Evolutionary conservation across 768 basidiomycete species (phyloP), one percentile per base, ranked within the genome.

Genomic region (Bullera alba): DNA sequence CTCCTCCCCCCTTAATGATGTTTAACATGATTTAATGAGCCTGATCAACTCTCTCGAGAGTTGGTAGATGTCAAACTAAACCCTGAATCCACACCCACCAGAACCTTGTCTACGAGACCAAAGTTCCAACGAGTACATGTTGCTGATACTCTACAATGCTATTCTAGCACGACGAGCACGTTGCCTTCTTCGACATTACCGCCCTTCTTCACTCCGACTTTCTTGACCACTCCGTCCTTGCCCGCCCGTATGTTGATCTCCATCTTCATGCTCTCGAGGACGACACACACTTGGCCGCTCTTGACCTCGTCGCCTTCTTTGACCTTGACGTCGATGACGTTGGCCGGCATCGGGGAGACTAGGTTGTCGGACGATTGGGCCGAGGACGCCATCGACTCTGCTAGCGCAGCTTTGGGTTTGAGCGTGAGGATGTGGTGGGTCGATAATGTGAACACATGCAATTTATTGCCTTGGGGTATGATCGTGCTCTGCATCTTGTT

Each of bases 251-350:
- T 71, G 35, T 88, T 85, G 32, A 86, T 92, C 75, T 93, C 90
- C 57, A 90, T 95, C 80, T 96, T 96, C 91, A 95, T 96, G 65
- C 90, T 93, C 75, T 93, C 91, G 65, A 93, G 73, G 4, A 92
- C 81, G 26, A 90, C 82, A 7, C 89, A 78, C 6, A 80, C 80
- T 65, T 91, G 85, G 0, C 87, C 88, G 63, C 80, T 83, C 73
- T 84, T 82, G 34, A 95, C 86, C 14, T 72, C 76, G 45, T 92
- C 85, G 3, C 90, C 91, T 1, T 79, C 75, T 51, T 77, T 78
- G 28, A 92, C 90, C 16, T 79, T 79, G 44, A 95, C 84, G 48
- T 93, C 88, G 3, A 95, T 90, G 1, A 95, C 84, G 43, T 90
- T 78, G 69, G 87, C 87, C n/a, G 90, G 90, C 86, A 90, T 90